Evolutionary conservation across 2,329 filamentous ascomycete species (phyloP).

Genomic region (Cladophialophora exuberans): DNA sequence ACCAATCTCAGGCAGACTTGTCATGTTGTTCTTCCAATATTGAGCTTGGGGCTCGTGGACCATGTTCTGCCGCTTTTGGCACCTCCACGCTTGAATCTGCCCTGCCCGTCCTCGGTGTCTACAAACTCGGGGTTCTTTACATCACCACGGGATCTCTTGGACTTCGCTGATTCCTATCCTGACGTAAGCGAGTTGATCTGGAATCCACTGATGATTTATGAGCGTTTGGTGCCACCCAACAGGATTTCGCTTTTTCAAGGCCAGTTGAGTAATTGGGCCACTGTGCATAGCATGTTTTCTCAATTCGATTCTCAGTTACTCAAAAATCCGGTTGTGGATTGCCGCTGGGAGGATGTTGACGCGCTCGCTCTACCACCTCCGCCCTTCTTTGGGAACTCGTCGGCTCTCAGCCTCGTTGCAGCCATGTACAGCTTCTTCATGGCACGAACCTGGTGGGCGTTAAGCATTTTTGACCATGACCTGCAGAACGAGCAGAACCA

Average conservation of each 20-base stretch:
- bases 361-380: neutral
- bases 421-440: constrained; percentile 14
- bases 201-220: constrained; percentile 3
- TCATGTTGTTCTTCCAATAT: constrained; percentile 24
- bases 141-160: neutral
- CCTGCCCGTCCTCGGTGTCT: neutral
- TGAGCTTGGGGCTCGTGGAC: constrained; percentile 1
- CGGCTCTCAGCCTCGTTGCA: neutral
- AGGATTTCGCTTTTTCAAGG: neutral
- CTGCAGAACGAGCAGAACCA: constrained; percentile 4
- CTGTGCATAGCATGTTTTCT: neutral
- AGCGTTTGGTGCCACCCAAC: neutral
- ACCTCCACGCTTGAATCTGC: neutral
- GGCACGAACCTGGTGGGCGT: constrained; percentile 7
- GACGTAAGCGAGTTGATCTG: constrained; percentile 9
- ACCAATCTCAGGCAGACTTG: constrained; percentile 27
- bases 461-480: neutral
- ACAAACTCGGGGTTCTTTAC: neutral
- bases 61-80: neutral
- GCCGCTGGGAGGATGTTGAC: neutral
- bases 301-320: neutral
- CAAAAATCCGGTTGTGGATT: neutral
- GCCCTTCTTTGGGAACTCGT: neutral
- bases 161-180: neutral
- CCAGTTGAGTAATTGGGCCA: neutral